Conservation (phyloP, 1,284 basidiomycete species). For the Ustilago shanxiensis region DNA sequence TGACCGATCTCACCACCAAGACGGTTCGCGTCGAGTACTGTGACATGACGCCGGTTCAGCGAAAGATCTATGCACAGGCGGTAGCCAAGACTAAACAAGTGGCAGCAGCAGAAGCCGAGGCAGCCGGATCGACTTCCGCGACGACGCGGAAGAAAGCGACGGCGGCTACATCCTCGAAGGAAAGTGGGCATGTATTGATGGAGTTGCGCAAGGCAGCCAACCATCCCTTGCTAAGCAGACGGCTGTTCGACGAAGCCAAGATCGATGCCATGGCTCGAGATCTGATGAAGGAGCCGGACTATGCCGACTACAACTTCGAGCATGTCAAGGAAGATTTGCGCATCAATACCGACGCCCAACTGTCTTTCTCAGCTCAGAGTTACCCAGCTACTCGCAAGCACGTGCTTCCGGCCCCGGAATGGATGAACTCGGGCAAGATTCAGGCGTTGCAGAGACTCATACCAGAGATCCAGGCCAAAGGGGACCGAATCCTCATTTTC, state of each 20-base stretch:
- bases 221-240: constrained; percentile 95
- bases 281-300: constrained; percentile 87
- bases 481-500: constrained; percentile 90
- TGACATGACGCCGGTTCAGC: constrained; percentile 87
- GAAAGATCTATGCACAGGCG: constrained; percentile 85
- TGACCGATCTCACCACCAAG: constrained; percentile 92
- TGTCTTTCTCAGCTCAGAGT: constrained; percentile 54
- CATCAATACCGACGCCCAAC: constrained; percentile 69
- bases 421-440: constrained; percentile 91
- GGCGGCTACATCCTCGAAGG: constrained; percentile 30
- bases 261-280: constrained; percentile 83
- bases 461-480: constrained; percentile 78
- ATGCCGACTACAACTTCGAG: constrained; percentile 63
- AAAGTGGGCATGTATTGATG: constrained; percentile 84
- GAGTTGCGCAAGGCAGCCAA: constrained; percentile 93
- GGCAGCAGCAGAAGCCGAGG: constrained; percentile 77
- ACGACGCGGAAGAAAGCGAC: constrained; percentile 25
- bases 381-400: constrained; percentile 74
- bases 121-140: background rate
- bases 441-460: constrained; percentile 81
- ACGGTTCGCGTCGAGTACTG: constrained; percentile 93
- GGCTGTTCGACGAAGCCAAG: constrained; percentile 82
- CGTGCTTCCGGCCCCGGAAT: constrained; percentile 81
- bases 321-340: constrained; percentile 67
- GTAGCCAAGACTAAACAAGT: constrained; percentile 77